Conservation (phyloP, 257 asterid species). For the Lycium ferocissimum region DNA sequence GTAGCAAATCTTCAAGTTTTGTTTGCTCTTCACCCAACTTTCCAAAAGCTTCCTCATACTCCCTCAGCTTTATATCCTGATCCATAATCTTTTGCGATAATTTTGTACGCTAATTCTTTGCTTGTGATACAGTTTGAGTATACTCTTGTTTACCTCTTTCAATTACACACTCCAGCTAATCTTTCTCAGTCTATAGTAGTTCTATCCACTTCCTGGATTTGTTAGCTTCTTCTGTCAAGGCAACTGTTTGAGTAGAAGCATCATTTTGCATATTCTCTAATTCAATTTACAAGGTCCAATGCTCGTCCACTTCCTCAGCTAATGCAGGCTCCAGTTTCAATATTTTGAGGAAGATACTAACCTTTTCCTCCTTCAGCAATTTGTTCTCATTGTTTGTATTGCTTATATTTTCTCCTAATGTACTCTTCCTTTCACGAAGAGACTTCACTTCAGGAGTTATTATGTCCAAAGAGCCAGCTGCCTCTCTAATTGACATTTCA, state of each 20-base stretch:
- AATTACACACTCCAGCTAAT: slow-evolving; percentile 49
- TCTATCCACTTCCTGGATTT: slow-evolving; percentile 55
- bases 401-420: too few relatives aligned
- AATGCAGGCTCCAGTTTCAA: slow-evolving; percentile 50
- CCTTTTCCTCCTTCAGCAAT: slow-evolving; percentile 4
- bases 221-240: slow-evolving; percentile 48
- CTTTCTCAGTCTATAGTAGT: slow-evolving; percentile 54
- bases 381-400: too few relatives aligned
- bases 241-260: slow-evolving; percentile 47
- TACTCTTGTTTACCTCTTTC: slow-evolving; percentile 60
- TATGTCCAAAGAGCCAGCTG: too few relatives aligned
- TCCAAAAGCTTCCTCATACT: slow-evolving; percentile 51
- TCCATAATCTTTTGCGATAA: slow-evolving; percentile 53
- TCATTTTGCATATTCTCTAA: slow-evolving; percentile 56
- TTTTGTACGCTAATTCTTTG: slow-evolving; percentile 50
- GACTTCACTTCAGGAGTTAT: too few relatives aligned
- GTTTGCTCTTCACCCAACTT: slow-evolving; percentile 48
- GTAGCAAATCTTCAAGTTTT: too few relatives aligned
- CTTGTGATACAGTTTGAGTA: slow-evolving; percentile 44
- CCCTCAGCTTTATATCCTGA: slow-evolving; percentile 54
- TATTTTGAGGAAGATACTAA: slow-evolving; percentile 35
- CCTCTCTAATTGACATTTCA: too few relatives aligned
- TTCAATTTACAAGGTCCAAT: slow-evolving; percentile 45
- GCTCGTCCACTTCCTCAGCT: slow-evolving; percentile 50
- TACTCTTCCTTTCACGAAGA: too few relatives aligned